Conservation (phyloP, 352 stramenopile genomes). For the Globisporangium spinosum region DNA sequence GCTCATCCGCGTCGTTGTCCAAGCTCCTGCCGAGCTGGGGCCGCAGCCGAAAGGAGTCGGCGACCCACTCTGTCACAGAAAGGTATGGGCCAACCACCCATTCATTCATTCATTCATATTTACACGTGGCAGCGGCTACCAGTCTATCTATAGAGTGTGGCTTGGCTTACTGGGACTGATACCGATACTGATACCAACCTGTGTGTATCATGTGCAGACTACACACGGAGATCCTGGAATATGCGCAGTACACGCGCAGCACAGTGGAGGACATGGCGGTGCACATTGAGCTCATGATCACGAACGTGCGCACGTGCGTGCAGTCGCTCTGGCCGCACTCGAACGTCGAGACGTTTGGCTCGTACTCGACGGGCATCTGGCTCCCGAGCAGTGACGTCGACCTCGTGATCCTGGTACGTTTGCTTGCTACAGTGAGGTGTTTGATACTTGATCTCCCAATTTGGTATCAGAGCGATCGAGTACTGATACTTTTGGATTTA, state of each 20-base stretch:
- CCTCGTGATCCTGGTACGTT: slow-evolving; percentile 67
- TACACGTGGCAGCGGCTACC: not conserved
- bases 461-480: not conserved
- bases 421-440: not conserved
- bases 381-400: slow-evolving; percentile 85
- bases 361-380: slow-evolving; percentile 86
- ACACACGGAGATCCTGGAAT: slow-evolving; percentile 80
- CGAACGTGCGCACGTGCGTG: slow-evolving; percentile 65
- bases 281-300: slow-evolving; percentile 83
- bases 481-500: not conserved
- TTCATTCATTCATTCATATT: not conserved
- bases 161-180: not conserved
- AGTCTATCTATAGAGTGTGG: not conserved
- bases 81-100: not conserved
- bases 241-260: slow-evolving; percentile 60
- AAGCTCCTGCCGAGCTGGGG: slow-evolving; percentile 38
- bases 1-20: slow-evolving; percentile 15
- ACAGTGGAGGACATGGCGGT: slow-evolving; percentile 76
- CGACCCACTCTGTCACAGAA: slow-evolving; percentile 29
- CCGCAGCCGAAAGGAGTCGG: slow-evolving; percentile 19
- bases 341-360: slow-evolving; percentile 78
- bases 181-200: not conserved
- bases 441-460: not conserved
- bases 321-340: slow-evolving; percentile 69
- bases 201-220: slow-evolving; percentile 20